Evolutionary conservation across 225 moss, liverwort and hornwort genomes (phyloP), one percentile per base, ranked within the genome.

Genomic region (Sphagnum tenellum): DNA sequence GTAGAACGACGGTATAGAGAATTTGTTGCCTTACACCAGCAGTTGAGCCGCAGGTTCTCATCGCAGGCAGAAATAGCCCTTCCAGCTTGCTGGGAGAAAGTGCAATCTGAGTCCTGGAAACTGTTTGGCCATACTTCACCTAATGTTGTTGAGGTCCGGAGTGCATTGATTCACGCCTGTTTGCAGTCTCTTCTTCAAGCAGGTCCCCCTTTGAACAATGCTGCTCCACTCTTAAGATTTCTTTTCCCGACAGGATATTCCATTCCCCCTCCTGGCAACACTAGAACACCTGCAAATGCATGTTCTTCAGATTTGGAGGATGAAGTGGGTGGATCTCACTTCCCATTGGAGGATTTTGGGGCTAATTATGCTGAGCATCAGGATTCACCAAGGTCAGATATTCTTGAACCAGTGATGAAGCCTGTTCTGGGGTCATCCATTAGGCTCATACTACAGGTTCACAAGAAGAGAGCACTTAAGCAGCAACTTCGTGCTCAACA

Each of bases 401-500:
- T 58, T 12, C 67, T 75, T 57, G 71, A 74, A 58, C 51, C 14
- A 56, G 66, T 56, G 56, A 61, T 74, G 60, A 82, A 82, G 46
- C 85, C 90, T 67, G 88, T 84, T 8, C 88, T 90, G 55, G 96
- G 96, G 6, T 92, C 90, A 73, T 88, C 90, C 7, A 90, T 96
- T 58, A 80, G 90, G 66, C 80, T 92, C 74, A 85, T 85, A 62
- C 81, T 96, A 73, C 81, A 89, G 77, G 78, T 92, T 66, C 85
- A 92, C 67, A 90, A 88, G 73, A 84, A 75, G 61, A 85, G 82
- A 61, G 73, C 92, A 60, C 56, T 92, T 44, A 79, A 80, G 12
- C 96, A 92, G 74, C 92, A 92, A 71, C 88, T 92, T 71, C 96
- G 89, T 69, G 90, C 80, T 48, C 96, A 96, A 57, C 92, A 96